phyloP scores from a whole-genome alignment of 495 filamentous ascomycete species.

The Penicillium lividum region DNA sequence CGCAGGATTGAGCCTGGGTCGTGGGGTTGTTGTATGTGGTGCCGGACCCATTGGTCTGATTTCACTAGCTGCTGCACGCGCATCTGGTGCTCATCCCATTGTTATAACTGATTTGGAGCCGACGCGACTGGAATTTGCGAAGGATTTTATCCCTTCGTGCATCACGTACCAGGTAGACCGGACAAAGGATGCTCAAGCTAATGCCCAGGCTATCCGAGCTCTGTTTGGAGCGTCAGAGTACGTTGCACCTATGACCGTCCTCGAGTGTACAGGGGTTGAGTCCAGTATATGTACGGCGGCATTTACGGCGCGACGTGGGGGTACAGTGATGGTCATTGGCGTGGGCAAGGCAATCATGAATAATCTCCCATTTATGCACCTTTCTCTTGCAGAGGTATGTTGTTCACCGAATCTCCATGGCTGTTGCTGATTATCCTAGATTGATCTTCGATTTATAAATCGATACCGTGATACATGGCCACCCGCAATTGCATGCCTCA shows the following conservation, averaged over 20 bases:
- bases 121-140: slow-evolving; percentile 57
- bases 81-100: slow-evolving; percentile 63
- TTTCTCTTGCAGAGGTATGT: slow-evolving; percentile 55
- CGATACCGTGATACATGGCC: slow-evolving; percentile 67
- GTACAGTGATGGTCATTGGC: slow-evolving; percentile 63
- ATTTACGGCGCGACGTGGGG: slow-evolving; percentile 57
- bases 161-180: slow-evolving; percentile 54
- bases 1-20: slow-evolving; percentile 50
- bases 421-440: slow-evolving; percentile 34
- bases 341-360: slow-evolving; percentile 62
- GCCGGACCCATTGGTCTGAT: slow-evolving; percentile 77
- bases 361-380: slow-evolving; percentile 67
- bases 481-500: slow-evolving; percentile 47
- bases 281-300: slow-evolving; percentile 58
- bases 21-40: slow-evolving; percentile 69
- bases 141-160: slow-evolving; percentile 55
- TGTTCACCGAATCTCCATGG: too few relatives aligned
- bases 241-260: slow-evolving; percentile 54
- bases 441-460: slow-evolving; percentile 64
- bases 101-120: slow-evolving; percentile 64
- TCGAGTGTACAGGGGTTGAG: slow-evolving; percentile 67
- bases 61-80: slow-evolving; percentile 57
- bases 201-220: slow-evolving; percentile 53
- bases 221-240: slow-evolving; percentile 52
- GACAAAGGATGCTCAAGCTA: slow-evolving; percentile 46